A percentile compares a stretch with the other conserved stretches of the same genome.
These are phyloP conservation scores for Maudiozyma saulgeensis DNA, from an alignment of 805 yeast genomes.

Conservation along the genomic window DNA sequence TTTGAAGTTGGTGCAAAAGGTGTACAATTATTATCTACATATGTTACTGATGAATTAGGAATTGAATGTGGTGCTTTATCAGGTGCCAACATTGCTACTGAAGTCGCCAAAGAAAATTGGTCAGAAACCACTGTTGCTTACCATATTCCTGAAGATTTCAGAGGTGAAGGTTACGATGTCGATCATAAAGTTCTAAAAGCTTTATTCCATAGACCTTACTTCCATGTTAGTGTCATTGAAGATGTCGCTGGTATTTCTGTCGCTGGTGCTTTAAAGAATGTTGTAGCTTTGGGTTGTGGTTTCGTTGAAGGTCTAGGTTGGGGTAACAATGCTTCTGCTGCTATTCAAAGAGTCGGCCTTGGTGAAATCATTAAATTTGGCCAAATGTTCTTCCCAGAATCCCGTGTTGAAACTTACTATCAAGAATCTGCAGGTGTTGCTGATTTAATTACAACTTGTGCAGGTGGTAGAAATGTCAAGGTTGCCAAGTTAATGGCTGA, in stretches of 20 bases:
- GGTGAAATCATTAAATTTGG: constrained; percentile 86
- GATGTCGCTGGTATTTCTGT: constrained; percentile 95
- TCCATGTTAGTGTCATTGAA: constrained; percentile 86
- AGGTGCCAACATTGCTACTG: constrained; percentile 96
- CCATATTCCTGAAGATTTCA: constrained; percentile 53
- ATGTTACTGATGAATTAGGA: constrained; percentile 70
- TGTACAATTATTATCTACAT: constrained; percentile 71
- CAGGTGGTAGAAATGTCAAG: constrained; percentile 93
- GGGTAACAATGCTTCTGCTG: constrained; percentile 99
- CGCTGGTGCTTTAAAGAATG: constrained; percentile 95
- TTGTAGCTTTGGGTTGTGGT: constrained; percentile 93
- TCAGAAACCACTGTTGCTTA: constrained; percentile 97
- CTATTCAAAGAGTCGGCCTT: constrained; percentile 92
- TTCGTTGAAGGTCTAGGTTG: constrained; percentile 96
- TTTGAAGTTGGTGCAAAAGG: constrained; percentile 81
- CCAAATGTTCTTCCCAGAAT: constrained; percentile 65
- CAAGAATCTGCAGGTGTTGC: constrained; percentile 97
- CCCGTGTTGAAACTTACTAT: constrained; percentile 72
- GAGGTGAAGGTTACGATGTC: constrained; percentile 40
- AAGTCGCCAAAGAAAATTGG: constrained; percentile 92
- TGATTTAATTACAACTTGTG: constrained; percentile 92
- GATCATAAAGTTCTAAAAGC: constrained; percentile 65
- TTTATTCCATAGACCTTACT: constrained; percentile 93
- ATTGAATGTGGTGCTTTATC: constrained; percentile 92
- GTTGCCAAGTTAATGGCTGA: constrained; percentile 82